phyloP scores from a whole-genome alignment of 2,329 filamentous ascomycete species.

The Colletotrichum scovillei region DNA sequence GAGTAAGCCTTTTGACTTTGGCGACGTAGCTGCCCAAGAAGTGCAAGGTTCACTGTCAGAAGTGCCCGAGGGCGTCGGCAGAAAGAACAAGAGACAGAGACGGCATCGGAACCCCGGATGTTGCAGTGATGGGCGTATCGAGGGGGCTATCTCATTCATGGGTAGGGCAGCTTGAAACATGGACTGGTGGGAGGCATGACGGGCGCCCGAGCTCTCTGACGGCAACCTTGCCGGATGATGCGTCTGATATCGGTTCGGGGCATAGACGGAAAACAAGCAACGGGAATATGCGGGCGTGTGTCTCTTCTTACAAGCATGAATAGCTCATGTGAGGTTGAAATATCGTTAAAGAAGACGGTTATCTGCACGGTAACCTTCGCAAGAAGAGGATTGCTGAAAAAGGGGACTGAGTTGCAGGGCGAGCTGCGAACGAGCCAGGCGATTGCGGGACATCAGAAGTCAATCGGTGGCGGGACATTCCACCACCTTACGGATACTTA shows the following conservation, averaged over 20 bases:
- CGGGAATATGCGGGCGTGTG: background rate
- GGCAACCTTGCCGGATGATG: conserved; percentile 23
- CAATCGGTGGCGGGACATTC: conserved; percentile 24
- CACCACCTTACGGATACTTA: background rate
- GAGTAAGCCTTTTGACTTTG: background rate
- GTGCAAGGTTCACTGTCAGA: background rate
- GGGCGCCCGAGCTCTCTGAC: conserved; percentile 28
- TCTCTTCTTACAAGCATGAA: background rate
- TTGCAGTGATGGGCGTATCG: conserved; percentile 16
- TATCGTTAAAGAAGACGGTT: background rate
- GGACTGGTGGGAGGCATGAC: conserved; percentile 29
- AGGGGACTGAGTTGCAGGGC: background rate
- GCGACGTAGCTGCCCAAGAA: background rate
- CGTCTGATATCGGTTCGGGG: conserved; percentile 20
- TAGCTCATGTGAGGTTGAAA: background rate
- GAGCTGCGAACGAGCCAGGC: conserved; percentile 27
- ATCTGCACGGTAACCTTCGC: background rate
- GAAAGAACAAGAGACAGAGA: background rate
- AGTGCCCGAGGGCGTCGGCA: conserved; percentile 23
- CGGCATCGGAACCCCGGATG: conserved; percentile 14
- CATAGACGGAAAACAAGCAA: background rate
- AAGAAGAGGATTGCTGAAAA: background rate
- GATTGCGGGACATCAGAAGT: conserved; percentile 30
- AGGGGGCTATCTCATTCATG: conserved; percentile 21
- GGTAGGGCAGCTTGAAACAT: conserved; percentile 33